Evolutionary conservation across 2,329 filamentous ascomycete genomes (phyloP).

Genomic region (Orbilia brochopaga): DNA sequence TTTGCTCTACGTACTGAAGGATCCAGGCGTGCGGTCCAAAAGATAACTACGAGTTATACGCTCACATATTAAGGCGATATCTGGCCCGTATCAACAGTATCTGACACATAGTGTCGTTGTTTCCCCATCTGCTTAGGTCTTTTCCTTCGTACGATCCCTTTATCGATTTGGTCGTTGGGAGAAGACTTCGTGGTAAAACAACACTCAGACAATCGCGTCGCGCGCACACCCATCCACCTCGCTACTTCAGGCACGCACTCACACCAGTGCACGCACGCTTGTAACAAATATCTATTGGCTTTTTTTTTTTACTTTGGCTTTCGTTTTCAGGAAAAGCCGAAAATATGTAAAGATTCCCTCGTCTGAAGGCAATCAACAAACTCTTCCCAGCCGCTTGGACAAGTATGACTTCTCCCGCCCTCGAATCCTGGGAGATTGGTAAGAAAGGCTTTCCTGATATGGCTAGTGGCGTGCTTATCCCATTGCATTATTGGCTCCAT

Average conservation of each 20-base stretch:
- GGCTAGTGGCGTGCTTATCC: conserved; percentile 41
- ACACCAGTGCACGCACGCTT: too few relatives aligned
- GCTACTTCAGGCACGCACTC: too few relatives aligned
- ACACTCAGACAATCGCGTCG: background rate
- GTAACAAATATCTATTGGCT: too few relatives aligned
- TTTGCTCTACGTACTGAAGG: conserved; percentile 9
- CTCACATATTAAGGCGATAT: conserved; percentile 41
- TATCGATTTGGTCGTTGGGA: conserved; percentile 4
- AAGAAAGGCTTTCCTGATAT: conserved; percentile 23
- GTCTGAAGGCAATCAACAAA: conserved; percentile 19
- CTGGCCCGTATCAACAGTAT: conserved; percentile 42
- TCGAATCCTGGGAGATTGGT: conserved; percentile 24
- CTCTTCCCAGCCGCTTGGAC: conserved; percentile 34
- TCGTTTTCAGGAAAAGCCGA: too few relatives aligned
- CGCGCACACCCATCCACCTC: too few relatives aligned
- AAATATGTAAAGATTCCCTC: conserved; percentile 19
- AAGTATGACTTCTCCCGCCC: conserved; percentile 37
- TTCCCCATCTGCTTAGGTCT: conserved; percentile 8
- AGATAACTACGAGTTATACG: conserved; percentile 17
- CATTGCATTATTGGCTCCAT: conserved; percentile 39
- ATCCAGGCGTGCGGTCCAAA: conserved; percentile 41
- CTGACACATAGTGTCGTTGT: conserved; percentile 4
- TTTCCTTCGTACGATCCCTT: conserved; percentile 1
- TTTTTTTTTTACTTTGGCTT: too few relatives aligned
- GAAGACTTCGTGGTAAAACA: background rate